These are phyloP conservation scores for Sphagnum magellanicum DNA, from an alignment of 228 moss, liverwort and hornwort species.

Conservation along the genomic window DNA sequence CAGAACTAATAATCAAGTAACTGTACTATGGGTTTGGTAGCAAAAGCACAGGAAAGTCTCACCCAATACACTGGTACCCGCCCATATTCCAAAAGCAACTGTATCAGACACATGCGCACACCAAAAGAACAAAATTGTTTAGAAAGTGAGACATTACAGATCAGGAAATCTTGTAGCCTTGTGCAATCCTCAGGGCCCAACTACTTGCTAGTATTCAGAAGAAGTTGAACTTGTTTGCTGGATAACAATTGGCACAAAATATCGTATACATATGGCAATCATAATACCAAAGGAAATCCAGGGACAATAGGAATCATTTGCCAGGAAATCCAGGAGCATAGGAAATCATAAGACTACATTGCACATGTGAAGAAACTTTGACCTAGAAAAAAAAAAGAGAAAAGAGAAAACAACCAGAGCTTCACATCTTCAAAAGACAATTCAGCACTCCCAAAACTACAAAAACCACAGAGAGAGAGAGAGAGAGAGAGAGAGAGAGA, in stretches of 20 bases:
- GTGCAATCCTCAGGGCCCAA: not conserved
- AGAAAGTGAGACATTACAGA: not conserved
- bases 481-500: not conserved
- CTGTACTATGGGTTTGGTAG: too few species aligned
- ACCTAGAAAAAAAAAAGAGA: too few species aligned
- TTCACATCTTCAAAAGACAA: not conserved
- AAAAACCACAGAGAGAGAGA: not conserved
- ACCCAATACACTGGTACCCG: slow-evolving; percentile 27
- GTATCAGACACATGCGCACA: not conserved
- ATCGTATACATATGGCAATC: too few species aligned
- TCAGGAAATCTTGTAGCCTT: not conserved
- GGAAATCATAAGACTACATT: too few species aligned
- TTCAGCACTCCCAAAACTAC: not conserved
- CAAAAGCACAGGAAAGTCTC: slow-evolving; percentile 5
- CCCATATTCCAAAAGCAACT: slow-evolving; percentile 33
- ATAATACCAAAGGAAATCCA: too few species aligned
- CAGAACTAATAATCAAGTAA: too few species aligned
- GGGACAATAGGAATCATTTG: too few species aligned
- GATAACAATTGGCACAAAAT: too few species aligned
- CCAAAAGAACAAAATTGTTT: not conserved
- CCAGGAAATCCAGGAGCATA: too few species aligned
- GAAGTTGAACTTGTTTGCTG: too few species aligned
- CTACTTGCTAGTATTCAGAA: not conserved
- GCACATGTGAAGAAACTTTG: too few species aligned
- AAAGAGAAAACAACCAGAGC: too few species aligned